A percentile compares a stretch with the other conserved stretches of the same genome.
Conservation (phyloP, 2,329 filamentous ascomycete genomes). For the Aspergillus fumigatiaffinis region DNA sequence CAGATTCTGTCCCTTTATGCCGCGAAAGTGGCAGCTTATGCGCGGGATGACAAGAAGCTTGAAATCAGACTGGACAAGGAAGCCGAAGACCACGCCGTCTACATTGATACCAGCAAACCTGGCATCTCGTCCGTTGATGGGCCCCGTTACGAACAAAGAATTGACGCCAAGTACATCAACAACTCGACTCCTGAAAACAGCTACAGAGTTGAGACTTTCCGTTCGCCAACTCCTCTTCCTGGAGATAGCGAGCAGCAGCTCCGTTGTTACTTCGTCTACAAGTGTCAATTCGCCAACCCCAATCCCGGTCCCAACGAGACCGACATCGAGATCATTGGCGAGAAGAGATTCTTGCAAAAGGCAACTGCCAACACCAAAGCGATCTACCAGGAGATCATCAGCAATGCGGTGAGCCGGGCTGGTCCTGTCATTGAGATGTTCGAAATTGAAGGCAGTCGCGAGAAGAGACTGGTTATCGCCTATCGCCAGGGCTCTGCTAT, state of each 20-base stretch:
- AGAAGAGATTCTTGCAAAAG: conserved; percentile 92
- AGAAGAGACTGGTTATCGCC: conserved; percentile 91
- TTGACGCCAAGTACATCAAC: conserved; percentile 94
- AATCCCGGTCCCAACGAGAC: conserved; percentile 74
- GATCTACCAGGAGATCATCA: conserved; percentile 92
- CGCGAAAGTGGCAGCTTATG: conserved; percentile 90
- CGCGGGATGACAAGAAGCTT: conserved; percentile 86
- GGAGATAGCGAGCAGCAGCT: conserved; percentile 73
- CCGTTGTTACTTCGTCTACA: conserved; percentile 98
- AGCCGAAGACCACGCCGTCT: conserved; percentile 89
- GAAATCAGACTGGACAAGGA: conserved; percentile 97
- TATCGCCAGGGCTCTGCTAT: conserved; percentile 90
- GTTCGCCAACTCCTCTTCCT: conserved; percentile 77
- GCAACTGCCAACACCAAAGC: conserved; percentile 92
- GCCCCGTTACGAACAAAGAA: conserved; percentile 87
- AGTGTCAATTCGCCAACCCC: conserved; percentile 81
- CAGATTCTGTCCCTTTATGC: conserved; percentile 96
- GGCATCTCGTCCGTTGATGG: conserved; percentile 72
- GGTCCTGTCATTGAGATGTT: conserved; percentile 98
- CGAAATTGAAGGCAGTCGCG: conserved; percentile 83
- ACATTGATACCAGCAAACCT: conserved; percentile 94
- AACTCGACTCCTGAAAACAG: conserved; percentile 65
- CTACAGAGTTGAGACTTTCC: conserved; percentile 96
- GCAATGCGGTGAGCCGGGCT: conserved; percentile 74
- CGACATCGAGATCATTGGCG: conserved; percentile 83